Evolutionary conservation across 768 basidiomycete species (phyloP).

Genomic region (Lactarius tabidus): DNA sequence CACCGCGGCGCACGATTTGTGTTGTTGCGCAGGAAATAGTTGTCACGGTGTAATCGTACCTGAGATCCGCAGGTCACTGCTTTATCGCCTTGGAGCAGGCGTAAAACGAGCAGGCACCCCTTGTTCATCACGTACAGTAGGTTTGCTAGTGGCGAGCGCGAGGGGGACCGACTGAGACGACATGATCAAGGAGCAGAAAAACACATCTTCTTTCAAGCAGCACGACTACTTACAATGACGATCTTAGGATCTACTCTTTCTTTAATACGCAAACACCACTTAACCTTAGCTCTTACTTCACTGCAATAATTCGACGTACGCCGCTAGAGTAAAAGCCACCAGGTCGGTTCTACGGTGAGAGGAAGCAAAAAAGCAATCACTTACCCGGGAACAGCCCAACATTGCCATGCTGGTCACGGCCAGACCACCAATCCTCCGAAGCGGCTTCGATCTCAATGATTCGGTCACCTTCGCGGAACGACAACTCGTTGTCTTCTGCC

Average conservation of each 20-base stretch:
- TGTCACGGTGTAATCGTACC: too few relatives aligned
- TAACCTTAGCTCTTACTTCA: constrained; percentile 28
- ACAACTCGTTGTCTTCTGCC: constrained; percentile 85
- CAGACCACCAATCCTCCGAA: constrained; percentile 90
- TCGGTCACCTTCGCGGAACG: constrained; percentile 77
- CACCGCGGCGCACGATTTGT: too few relatives aligned
- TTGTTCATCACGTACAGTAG: constrained; percentile 42
- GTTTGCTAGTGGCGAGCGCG: too few relatives aligned
- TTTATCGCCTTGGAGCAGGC: constrained; percentile 71
- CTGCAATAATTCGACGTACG: constrained; percentile 23
- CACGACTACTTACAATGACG: not conserved
- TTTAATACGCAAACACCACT: not conserved
- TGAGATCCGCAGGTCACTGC: constrained; percentile 53
- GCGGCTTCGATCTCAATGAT: constrained; percentile 77
- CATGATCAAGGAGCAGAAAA: too few relatives aligned
- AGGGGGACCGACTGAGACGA: too few relatives aligned
- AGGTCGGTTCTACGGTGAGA: not conserved
- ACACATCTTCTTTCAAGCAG: not conserved
- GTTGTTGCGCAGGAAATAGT: constrained; percentile 55
- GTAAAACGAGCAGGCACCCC: constrained; percentile 49
- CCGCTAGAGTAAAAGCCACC: constrained; percentile 4
- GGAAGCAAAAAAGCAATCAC: constrained; percentile 27
- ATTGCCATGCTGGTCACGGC: constrained; percentile 51
- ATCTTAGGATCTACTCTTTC: not conserved
- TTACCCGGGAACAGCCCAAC: constrained; percentile 74